Evolutionary conservation across 2,329 filamentous ascomycete genomes (phyloP).

Genomic region (Aspergillus fumigatiaffinis): DNA sequence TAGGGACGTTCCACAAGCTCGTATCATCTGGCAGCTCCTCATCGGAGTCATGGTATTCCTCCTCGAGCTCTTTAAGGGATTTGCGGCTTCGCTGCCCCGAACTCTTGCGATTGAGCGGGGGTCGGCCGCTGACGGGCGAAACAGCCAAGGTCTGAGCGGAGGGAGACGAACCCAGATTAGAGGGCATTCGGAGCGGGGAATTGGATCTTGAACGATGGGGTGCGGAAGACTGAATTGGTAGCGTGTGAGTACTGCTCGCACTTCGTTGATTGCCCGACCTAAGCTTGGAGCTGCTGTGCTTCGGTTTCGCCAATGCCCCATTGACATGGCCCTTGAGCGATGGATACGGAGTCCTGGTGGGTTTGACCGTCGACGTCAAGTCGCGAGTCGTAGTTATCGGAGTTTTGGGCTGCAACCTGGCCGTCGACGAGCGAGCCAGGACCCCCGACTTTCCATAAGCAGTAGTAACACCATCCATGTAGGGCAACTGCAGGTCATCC

Average conservation of each 20-base stretch:
- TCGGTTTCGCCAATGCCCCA: constrained; percentile 23
- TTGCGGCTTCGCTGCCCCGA: constrained; percentile 45
- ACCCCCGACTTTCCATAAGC: constrained; percentile 27
- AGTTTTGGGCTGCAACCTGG: constrained; percentile 24
- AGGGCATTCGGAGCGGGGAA: constrained; percentile 24
- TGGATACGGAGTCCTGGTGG: constrained; percentile 19
- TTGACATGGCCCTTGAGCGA: constrained; percentile 24
- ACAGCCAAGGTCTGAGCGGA: constrained; percentile 25
- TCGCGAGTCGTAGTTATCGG: constrained; percentile 30
- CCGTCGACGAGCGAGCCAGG: constrained; percentile 23
- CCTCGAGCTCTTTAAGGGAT: constrained; percentile 46
- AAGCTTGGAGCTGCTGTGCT: constrained; percentile 22
- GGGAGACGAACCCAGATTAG: constrained; percentile 21
- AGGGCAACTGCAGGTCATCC: constrained; percentile 53
- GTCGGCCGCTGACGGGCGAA: constrained; percentile 18
- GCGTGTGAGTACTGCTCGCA: constrained; percentile 17
- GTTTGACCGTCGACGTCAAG: constrained; percentile 28
- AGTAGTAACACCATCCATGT: constrained; percentile 25
- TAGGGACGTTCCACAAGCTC: constrained; percentile 49
- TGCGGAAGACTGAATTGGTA: constrained; percentile 24
- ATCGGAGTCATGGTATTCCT: constrained; percentile 49
- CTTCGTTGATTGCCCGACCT: constrained; percentile 23
- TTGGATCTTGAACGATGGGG: constrained; percentile 30
- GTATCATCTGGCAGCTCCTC: constrained; percentile 50
- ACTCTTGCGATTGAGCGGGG: constrained; percentile 29